Evolutionary conservation across 176 grass and related monocot genomes (phyloP).

Genomic region (Cenchrus purpureus): DNA sequence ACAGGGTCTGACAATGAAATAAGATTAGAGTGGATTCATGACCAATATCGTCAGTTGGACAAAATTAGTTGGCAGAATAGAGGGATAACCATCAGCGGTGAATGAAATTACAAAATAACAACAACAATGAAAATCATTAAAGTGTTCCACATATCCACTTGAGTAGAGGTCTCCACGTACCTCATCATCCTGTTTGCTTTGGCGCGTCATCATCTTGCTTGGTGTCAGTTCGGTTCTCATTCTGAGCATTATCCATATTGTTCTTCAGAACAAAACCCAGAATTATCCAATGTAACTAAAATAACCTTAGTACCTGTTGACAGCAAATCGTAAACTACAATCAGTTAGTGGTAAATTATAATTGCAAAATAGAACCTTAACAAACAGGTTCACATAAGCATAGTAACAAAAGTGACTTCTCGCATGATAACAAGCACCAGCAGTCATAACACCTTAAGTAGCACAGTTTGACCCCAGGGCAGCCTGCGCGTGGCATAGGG

Average conservation of each 20-base stretch:
- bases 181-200: conserved; percentile 79
- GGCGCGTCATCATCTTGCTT: conserved; percentile 77
- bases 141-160: not conserved
- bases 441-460: not conserved
- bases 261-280: conserved; percentile 29
- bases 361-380: not conserved
- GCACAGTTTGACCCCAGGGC: too few relatives aligned
- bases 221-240: conserved; percentile 48
- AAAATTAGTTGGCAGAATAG: not conserved
- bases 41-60: not conserved
- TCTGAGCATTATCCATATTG: conserved; percentile 73
- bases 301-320: not conserved
- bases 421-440: not conserved
- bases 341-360: not conserved
- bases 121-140: not conserved
- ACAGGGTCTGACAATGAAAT: conserved; percentile 4
- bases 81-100: conserved; percentile 3
- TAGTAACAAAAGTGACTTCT: not conserved
- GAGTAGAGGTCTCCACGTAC: conserved; percentile 43
- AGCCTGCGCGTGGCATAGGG: too few relatives aligned
- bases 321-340: not conserved
- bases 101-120: not conserved
- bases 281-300: not conserved
- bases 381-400: not conserved
- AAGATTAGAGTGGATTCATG: not conserved